phyloP scores from a whole-genome alignment of 148 eudicot species.

The Simmondsia chinensis region DNA sequence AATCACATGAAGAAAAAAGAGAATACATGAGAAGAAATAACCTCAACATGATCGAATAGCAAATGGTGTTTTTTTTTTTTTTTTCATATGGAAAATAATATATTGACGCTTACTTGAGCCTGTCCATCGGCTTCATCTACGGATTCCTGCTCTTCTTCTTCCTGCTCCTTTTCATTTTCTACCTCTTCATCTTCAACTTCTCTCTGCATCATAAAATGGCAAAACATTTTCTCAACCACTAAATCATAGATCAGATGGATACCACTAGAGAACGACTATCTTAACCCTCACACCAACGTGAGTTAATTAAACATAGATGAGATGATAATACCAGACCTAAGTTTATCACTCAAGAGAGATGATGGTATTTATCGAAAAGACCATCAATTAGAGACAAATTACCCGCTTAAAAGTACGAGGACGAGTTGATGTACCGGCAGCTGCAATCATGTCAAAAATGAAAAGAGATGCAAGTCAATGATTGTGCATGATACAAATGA shows the following conservation, averaged over 20 bases:
- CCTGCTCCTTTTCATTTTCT: constrained; percentile 26
- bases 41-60: too few relatives aligned
- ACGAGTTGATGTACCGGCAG: constrained; percentile 60
- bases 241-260: too few relatives aligned
- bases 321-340: too few relatives aligned
- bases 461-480: background rate
- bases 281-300: too few relatives aligned
- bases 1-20: constrained; percentile 8
- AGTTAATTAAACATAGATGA: too few relatives aligned
- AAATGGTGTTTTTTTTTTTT: too few relatives aligned
- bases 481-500: too few relatives aligned
- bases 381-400: constrained; percentile 2
- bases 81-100: background rate
- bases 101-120: constrained; percentile 21
- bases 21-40: too few relatives aligned
- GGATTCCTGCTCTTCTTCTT: constrained; percentile 18
- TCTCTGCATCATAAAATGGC: constrained; percentile 30
- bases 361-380: background rate
- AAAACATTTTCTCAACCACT: background rate
- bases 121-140: constrained; percentile 81
- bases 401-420: constrained; percentile 83
- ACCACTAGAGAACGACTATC: too few relatives aligned
- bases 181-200: constrained; percentile 49
- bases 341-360: too few relatives aligned
- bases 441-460: constrained; percentile 28